A percentile compares a stretch with the other conserved stretches of the same genome.
phyloP scores from a whole-genome alignment of 78 protist genomes.

The Tieghemostelium lacteum region DNA sequence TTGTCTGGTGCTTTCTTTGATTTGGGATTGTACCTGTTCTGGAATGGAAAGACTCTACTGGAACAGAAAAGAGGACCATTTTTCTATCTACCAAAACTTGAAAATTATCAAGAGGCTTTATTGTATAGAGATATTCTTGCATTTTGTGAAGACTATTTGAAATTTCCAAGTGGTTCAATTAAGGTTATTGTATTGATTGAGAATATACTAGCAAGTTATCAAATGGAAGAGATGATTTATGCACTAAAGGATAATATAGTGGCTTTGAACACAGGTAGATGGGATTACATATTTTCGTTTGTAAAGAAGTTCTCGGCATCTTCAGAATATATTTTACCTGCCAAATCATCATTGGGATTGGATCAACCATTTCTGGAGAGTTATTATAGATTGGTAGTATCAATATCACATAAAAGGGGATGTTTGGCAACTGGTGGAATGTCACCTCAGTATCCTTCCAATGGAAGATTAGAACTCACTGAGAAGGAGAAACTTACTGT shows the following conservation, averaged over 20 bases:
- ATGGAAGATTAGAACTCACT: conserved; percentile 13
- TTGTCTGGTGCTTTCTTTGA: conserved; percentile 80
- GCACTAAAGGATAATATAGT: conserved; percentile 75
- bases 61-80: conserved; percentile 67
- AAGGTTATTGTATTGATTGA: conserved; percentile 85
- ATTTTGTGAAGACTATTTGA: conserved; percentile 23
- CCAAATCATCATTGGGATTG: conserved; percentile 53
- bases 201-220: conserved; percentile 82
- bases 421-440: conserved; percentile 87
- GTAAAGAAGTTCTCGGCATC: conserved; percentile 73
- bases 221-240: conserved; percentile 89
- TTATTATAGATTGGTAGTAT: conserved; percentile 75
- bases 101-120: conserved; percentile 75
- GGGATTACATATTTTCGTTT: conserved; percentile 87
- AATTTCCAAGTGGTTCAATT: conserved; percentile 20
- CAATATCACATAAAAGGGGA: conserved; percentile 80
- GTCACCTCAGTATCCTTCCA: conserved; percentile 82
- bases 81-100: conserved; percentile 86
- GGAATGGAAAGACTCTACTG: conserved; percentile 28
- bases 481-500: conserved; percentile 22
- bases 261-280: conserved; percentile 87
- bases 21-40: conserved; percentile 78
- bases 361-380: conserved; percentile 70
- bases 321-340: conserved; percentile 62
- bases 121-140: conserved; percentile 66